Percentiles rank a stretch among this genome's conserved stretches.
phyloP scores from a whole-genome alignment of 2,329 filamentous ascomycete genomes.

The Phialophora macrospora region DNA sequence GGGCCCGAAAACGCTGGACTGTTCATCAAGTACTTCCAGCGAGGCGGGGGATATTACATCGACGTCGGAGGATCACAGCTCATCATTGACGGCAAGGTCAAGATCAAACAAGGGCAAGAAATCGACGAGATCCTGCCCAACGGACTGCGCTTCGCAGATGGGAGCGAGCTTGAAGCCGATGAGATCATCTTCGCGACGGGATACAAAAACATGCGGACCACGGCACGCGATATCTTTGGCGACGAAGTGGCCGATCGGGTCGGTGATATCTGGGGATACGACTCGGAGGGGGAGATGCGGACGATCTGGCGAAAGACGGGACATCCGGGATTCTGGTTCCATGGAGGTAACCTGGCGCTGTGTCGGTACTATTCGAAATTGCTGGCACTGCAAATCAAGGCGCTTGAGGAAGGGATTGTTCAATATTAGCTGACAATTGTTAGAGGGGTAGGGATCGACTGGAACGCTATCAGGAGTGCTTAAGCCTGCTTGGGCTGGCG shows the following conservation, averaged over 20 bases:
- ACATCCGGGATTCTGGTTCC: conserved; percentile 70
- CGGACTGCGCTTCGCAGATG: conserved; percentile 61
- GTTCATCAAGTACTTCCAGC: conserved; percentile 66
- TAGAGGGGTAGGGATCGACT: neutral
- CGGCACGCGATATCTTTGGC: conserved; percentile 66
- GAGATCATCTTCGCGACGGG: conserved; percentile 64
- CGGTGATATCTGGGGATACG: conserved; percentile 66
- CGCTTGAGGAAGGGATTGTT: conserved; percentile 29
- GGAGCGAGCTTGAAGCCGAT: conserved; percentile 63
- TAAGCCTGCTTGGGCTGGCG: neutral
- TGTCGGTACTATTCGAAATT: conserved; percentile 65
- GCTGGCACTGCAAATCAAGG: conserved; percentile 59
- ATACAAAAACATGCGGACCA: conserved; percentile 71
- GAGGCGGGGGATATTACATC: conserved; percentile 72
- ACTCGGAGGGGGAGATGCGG: conserved; percentile 60
- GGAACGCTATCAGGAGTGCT: neutral
- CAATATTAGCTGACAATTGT: conserved; percentile 11
- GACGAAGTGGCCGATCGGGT: conserved; percentile 64
- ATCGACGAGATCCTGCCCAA: conserved; percentile 58
- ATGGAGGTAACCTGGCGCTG: conserved; percentile 68
- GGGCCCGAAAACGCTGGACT: conserved; percentile 64
- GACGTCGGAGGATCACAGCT: conserved; percentile 68
- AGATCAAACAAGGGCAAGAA: conserved; percentile 66
- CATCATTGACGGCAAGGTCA: conserved; percentile 68
- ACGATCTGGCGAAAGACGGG: conserved; percentile 66